A percentile compares a stretch with the other conserved stretches of the same genome.
Conservation (phyloP, 805 yeast genomes). For the Ogataea paradorogensis region DNA sequence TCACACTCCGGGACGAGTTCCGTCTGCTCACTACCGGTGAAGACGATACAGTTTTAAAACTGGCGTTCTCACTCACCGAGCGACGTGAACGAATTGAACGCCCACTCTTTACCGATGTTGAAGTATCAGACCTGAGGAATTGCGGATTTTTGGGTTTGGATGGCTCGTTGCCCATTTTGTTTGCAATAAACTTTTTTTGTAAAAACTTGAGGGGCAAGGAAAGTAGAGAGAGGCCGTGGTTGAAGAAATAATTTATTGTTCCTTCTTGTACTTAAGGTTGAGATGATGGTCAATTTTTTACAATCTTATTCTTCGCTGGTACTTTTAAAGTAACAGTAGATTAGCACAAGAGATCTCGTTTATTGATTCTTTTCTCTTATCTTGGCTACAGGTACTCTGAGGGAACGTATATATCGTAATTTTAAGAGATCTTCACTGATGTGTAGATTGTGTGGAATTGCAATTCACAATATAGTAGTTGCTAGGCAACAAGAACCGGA, state of each 20-base stretch:
- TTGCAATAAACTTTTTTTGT: conserved; percentile 6
- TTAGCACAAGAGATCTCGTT: too few relatives aligned
- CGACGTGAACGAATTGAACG: conserved; percentile 31
- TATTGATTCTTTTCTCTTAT: too few relatives aligned
- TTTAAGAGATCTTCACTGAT: too few relatives aligned
- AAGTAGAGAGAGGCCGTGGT: background rate
- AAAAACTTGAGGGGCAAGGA: conserved; percentile 12
- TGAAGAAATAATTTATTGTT: background rate
- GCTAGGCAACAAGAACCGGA: too few relatives aligned
- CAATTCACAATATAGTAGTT: too few relatives aligned
- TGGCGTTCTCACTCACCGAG: conserved; percentile 24
- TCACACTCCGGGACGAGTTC: conserved; percentile 24
- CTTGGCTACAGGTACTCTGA: too few relatives aligned
- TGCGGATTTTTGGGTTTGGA: conserved; percentile 31
- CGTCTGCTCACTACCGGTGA: conserved; percentile 28
- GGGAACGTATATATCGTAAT: too few relatives aligned
- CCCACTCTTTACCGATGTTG: conserved; percentile 29
- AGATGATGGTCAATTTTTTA: background rate
- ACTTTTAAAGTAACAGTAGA: too few relatives aligned
- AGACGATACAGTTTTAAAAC: conserved; percentile 21
- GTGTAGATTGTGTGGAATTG: too few relatives aligned
- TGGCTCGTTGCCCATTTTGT: conserved; percentile 34
- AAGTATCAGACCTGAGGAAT: conserved; percentile 32
- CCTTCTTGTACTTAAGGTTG: too few relatives aligned
- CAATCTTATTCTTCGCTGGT: too few relatives aligned